Conservation (phyloP, 2,329 filamentous ascomycete genomes). For the Dactylonectria macrodidyma region DNA sequence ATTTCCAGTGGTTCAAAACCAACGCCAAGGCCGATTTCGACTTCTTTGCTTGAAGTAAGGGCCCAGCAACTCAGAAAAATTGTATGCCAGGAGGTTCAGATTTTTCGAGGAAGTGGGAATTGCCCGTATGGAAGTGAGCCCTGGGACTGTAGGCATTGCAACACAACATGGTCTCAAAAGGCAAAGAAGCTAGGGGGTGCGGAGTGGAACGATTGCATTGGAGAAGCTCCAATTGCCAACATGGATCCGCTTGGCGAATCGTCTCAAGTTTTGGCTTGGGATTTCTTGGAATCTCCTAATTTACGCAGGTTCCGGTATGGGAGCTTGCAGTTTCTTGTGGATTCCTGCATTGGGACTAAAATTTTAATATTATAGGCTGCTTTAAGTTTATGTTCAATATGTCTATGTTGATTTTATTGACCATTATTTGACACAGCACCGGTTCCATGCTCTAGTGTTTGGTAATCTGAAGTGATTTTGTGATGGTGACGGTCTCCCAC, state of each 20-base stretch:
- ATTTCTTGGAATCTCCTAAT: not conserved
- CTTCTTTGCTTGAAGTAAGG: not conserved
- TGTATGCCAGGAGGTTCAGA: not conserved
- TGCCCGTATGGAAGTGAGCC: not conserved
- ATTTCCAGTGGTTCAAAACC: not conserved
- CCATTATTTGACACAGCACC: not conserved
- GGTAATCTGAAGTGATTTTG: too few species aligned
- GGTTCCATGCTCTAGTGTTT: too few species aligned
- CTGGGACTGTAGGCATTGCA: conserved; percentile 13
- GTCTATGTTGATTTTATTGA: not conserved
- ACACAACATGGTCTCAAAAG: not conserved
- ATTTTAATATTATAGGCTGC: conserved; percentile 8
- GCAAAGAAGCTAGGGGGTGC: not conserved
- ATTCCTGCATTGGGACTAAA: conserved; percentile 6
- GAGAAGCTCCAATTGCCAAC: conserved; percentile 8
- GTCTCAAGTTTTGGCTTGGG: not conserved
- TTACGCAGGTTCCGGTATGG: not conserved
- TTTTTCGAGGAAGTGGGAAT: not conserved
- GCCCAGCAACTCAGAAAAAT: not conserved
- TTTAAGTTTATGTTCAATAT: not conserved
- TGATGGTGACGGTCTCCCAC: not conserved
- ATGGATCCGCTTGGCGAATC: conserved; percentile 5
- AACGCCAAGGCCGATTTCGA: not conserved
- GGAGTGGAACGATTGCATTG: not conserved
- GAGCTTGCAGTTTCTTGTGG: conserved; percentile 14